Conservation (phyloP, 2,329 filamentous ascomycete genomes). For the Aspergillus sp. region DNA sequence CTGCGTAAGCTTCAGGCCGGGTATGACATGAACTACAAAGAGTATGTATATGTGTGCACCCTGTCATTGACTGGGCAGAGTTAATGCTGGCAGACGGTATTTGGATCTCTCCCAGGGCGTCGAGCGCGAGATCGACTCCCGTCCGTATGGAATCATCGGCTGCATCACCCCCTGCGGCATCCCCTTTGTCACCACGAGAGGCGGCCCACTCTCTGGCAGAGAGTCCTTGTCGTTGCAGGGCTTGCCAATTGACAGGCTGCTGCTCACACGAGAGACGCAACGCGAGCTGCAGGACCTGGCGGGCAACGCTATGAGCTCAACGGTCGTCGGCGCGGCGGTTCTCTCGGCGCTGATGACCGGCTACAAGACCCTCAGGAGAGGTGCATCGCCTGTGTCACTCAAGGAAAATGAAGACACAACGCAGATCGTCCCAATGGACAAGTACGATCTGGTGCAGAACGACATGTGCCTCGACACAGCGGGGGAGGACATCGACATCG, state of each 20-base stretch:
- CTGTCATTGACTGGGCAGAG: background rate
- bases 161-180: slow-evolving; percentile 61
- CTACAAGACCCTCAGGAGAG: slow-evolving; percentile 20
- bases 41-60: slow-evolving; percentile 25
- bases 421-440: slow-evolving; percentile 5
- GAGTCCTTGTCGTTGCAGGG: slow-evolving; percentile 61
- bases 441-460: slow-evolving; percentile 8
- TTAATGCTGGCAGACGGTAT: slow-evolving; percentile 20
- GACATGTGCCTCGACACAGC: slow-evolving; percentile 6
- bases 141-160: slow-evolving; percentile 48
- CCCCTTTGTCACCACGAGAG: slow-evolving; percentile 52
- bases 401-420: slow-evolving; percentile 3
- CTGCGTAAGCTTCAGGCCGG: slow-evolving; percentile 41
- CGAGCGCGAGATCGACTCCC: slow-evolving; percentile 46
- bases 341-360: slow-evolving; percentile 47
- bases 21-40: slow-evolving; percentile 52
- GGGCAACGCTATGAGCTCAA: slow-evolving; percentile 71
- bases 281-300: slow-evolving; percentile 58
- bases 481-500: slow-evolving; percentile 4
- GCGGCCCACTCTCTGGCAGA: slow-evolving; percentile 51
- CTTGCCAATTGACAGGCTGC: slow-evolving; percentile 52
- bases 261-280: slow-evolving; percentile 55
- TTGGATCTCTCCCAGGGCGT: slow-evolving; percentile 66
- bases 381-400: slow-evolving; percentile 1
- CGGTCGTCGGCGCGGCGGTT: slow-evolving; percentile 58